Conservation (phyloP, 495 filamentous ascomycete genomes). For the Neurospora sp. region DNA sequence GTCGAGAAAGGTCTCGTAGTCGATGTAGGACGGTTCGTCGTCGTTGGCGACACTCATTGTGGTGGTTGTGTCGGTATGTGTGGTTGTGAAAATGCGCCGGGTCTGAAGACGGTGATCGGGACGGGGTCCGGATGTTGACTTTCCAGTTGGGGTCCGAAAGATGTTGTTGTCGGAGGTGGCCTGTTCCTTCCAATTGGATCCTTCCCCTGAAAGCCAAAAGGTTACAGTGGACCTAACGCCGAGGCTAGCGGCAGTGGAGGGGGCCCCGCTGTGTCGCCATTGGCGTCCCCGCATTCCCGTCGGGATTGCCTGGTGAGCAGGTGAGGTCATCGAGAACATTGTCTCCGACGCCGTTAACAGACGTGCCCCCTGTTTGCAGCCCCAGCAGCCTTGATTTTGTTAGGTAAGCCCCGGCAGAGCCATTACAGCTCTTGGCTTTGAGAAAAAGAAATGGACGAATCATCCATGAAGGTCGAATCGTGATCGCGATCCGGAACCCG, state of each 20-base stretch:
- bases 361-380: neutral
- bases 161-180: neutral
- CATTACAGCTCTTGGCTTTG: neutral
- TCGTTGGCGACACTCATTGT: conserved; percentile 17
- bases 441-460: neutral
- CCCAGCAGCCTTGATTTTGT: neutral
- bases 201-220: neutral
- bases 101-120: neutral
- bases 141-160: neutral
- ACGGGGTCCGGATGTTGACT: neutral
- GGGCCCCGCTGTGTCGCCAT: neutral
- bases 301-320: neutral
- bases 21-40: conserved; percentile 77
- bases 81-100: neutral
- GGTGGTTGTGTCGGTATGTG: neutral
- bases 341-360: neutral
- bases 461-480: neutral
- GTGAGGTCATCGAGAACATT: neutral
- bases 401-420: neutral
- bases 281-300: neutral
- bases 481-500: neutral
- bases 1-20: conserved; percentile 87
- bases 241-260: neutral
- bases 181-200: neutral
- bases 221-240: neutral